These are phyloP conservation scores for Xylaria curta DNA, from an alignment of 495 filamentous ascomycete species.

Conservation along the genomic window DNA sequence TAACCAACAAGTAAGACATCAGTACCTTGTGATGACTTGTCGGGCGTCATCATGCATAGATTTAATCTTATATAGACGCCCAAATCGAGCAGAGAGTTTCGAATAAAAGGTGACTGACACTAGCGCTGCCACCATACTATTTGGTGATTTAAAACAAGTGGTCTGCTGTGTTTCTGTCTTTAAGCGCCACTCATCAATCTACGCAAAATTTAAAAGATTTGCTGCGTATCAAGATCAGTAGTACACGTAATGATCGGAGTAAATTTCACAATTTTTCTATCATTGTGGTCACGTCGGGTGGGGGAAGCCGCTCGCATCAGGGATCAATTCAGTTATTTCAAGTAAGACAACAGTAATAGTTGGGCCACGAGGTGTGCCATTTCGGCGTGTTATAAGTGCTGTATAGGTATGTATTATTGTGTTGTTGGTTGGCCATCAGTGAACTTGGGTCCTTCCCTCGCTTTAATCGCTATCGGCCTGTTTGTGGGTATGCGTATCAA, in stretches of 20 bases:
- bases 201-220: not conserved
- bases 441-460: not conserved
- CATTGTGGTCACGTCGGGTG: not conserved
- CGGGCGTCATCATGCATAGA: not conserved
- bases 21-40: not conserved
- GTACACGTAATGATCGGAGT: not conserved
- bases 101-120: not conserved
- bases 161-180: not conserved
- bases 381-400: not conserved
- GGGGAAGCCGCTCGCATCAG: no score
- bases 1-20: no score
- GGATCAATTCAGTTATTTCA: not conserved
- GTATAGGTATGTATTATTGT: not conserved
- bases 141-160: no score
- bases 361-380: no score
- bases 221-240: not conserved
- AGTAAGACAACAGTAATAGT: not conserved
- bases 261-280: not conserved
- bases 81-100: not conserved
- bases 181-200: not conserved
- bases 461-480: no score
- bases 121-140: not conserved
- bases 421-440: not conserved
- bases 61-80: not conserved
- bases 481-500: not conserved